These are phyloP conservation scores for Punctularia strigosozonata DNA, from an alignment of 768 basidiomycete genomes.

Conservation along the genomic window DNA sequence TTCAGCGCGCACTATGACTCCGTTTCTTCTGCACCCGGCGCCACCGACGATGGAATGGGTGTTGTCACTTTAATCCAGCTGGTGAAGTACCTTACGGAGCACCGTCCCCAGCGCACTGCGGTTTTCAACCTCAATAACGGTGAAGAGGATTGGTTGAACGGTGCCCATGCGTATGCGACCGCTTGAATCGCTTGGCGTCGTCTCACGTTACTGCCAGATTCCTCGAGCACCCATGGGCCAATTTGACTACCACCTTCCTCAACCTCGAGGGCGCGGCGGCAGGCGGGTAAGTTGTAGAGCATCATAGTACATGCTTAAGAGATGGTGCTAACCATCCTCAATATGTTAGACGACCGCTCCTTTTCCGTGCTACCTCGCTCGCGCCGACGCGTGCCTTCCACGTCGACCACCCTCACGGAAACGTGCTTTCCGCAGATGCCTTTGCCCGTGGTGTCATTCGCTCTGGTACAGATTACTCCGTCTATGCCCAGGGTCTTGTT, in stretches of 20 bases:
- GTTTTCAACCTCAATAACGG: slow-evolving; percentile 83
- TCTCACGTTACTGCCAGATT: slow-evolving; percentile 29
- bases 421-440: slow-evolving; percentile 55
- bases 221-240: slow-evolving; percentile 65
- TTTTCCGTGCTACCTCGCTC: slow-evolving; percentile 62
- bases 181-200: background rate
- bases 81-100: slow-evolving; percentile 37
- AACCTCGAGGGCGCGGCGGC: slow-evolving; percentile 77
- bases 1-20: slow-evolving; percentile 81
- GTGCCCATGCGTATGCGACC: slow-evolving; percentile 46
- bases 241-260: slow-evolving; percentile 52
- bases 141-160: slow-evolving; percentile 68
- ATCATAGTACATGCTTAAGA: background rate
- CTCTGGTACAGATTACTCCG: slow-evolving; percentile 62
- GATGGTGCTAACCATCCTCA: slow-evolving; percentile 4
- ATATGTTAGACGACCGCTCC: slow-evolving; percentile 64
- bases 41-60: slow-evolving; percentile 73
- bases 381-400: slow-evolving; percentile 42
- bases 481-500: slow-evolving; percentile 47
- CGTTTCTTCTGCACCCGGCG: slow-evolving; percentile 63
- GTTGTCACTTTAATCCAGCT: slow-evolving; percentile 56
- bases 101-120: slow-evolving; percentile 45
- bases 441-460: slow-evolving; percentile 55
- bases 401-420: slow-evolving; percentile 54
- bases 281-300: slow-evolving; percentile 43